A percentile compares a stretch with the other conserved stretches of the same genome.
phyloP scores from a whole-genome alignment of 306 rosid species.

The Quercus engelmannii region DNA sequence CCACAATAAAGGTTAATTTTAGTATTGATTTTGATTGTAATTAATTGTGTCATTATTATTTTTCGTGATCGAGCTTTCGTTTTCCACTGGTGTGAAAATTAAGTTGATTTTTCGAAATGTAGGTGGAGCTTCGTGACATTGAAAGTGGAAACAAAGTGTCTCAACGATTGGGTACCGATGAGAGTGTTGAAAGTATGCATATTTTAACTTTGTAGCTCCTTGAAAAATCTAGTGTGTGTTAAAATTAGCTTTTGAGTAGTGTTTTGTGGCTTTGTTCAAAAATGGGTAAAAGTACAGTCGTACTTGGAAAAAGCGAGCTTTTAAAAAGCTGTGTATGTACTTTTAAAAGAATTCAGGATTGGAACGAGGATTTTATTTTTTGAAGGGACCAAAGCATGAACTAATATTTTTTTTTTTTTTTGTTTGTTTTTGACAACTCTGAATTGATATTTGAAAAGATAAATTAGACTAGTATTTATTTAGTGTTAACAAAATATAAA shows the following conservation, averaged over 20 bases:
- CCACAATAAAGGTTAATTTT: slow-evolving; percentile 71
- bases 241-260: background rate
- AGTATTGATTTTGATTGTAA: background rate
- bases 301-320: no score
- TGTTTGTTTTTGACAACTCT: no score
- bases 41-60: background rate
- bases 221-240: no score
- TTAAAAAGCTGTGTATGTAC: no score
- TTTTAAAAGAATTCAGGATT: no score
- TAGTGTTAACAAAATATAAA: no score
- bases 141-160: slow-evolving; percentile 77
- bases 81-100: background rate
- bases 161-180: slow-evolving; percentile 66
- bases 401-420: no score
- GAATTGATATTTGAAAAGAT: no score
- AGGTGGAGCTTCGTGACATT: slow-evolving; percentile 94
- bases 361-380: no score
- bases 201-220: background rate
- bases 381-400: no score
- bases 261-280: slow-evolving; percentile 2
- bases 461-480: no score
- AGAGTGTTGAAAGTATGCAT: slow-evolving; percentile 72
- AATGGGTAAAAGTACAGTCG: background rate
- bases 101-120: slow-evolving; percentile 25
- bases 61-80: background rate